Evolutionary conservation across 768 basidiomycete genomes (phyloP).

Genomic region (Suillus placidus): DNA sequence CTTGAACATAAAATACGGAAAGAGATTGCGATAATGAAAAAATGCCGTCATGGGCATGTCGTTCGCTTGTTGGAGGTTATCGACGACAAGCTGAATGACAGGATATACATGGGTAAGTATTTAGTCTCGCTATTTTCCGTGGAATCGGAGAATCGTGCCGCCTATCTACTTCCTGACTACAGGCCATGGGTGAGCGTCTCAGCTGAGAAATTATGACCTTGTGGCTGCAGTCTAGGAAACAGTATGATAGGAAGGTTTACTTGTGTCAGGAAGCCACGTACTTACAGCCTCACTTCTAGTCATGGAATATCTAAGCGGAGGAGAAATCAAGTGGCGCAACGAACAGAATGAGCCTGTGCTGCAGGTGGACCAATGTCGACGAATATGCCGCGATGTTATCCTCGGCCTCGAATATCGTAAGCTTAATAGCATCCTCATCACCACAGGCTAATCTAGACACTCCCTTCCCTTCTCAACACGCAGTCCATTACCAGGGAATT

Average conservation of each 20-base stretch:
- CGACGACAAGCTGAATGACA: constrained; percentile 84
- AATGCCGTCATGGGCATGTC: constrained; percentile 86
- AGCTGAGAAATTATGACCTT: constrained; percentile 34
- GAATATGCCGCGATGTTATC: constrained; percentile 90
- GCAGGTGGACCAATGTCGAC: constrained; percentile 78
- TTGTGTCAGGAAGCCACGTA: constrained; percentile 12
- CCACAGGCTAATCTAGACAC: constrained; percentile 1
- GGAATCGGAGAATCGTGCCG: constrained; percentile 19
- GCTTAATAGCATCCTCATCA: constrained; percentile 36
- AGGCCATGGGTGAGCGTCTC: constrained; percentile 34
- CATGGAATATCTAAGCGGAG: constrained; percentile 95
- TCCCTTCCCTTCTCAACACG: constrained; percentile 1
- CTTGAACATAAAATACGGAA: constrained; percentile 84
- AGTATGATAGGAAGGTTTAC: constrained; percentile 30
- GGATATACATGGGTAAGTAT: constrained; percentile 90
- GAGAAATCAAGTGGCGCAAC: constrained; percentile 90
- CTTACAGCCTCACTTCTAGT: constrained; percentile 51
- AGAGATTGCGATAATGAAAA: constrained; percentile 99
- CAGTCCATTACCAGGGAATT: constrained; percentile 97
- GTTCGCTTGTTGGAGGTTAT: constrained; percentile 93
- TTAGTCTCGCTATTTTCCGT: constrained; percentile 16
- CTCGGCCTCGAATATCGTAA: constrained; percentile 93
- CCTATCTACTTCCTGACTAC: constrained; percentile 27
- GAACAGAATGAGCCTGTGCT: constrained; percentile 69
- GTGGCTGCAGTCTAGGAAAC: constrained; percentile 35